Conservation (phyloP, 179 eudicot genomes). For the Nepenthes alata region DNA sequence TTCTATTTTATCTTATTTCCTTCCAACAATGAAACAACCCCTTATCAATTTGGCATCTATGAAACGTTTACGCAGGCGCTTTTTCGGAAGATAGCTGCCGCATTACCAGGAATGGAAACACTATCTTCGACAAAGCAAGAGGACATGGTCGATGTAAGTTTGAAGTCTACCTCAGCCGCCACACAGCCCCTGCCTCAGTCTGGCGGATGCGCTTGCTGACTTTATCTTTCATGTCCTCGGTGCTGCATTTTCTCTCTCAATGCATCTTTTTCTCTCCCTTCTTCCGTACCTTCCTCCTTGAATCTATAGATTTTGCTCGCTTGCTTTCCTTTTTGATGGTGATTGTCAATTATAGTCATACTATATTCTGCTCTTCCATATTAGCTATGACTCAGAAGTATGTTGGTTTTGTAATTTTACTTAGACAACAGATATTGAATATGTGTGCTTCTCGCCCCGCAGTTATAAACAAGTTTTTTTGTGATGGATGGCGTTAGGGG, state of each 20-base stretch:
- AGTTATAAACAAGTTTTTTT: no score
- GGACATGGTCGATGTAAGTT: slow-evolving; percentile 50
- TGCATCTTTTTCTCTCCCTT: not conserved
- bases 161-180: slow-evolving; percentile 33
- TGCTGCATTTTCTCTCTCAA: not conserved
- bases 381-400: no score
- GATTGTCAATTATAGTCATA: no score
- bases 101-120: slow-evolving; percentile 31
- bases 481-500: no score
- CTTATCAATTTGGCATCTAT: not conserved
- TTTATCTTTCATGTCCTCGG: not conserved
- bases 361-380: no score
- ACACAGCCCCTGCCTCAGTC: slow-evolving; percentile 28
- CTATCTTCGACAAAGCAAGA: slow-evolving; percentile 36
- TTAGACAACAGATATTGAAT: no score
- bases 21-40: no score
- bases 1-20: no score
- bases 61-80: slow-evolving; percentile 19
- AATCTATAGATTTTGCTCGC: not conserved
- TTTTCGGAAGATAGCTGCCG: slow-evolving; percentile 28
- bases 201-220: slow-evolving; percentile 52
- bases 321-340: no score
- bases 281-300: not conserved
- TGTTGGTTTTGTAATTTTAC: no score
- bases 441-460: no score